These are phyloP conservation scores for Monoraphidium neglectum DNA, from an alignment of 139 green algal species.

Conservation along the genomic window DNA sequence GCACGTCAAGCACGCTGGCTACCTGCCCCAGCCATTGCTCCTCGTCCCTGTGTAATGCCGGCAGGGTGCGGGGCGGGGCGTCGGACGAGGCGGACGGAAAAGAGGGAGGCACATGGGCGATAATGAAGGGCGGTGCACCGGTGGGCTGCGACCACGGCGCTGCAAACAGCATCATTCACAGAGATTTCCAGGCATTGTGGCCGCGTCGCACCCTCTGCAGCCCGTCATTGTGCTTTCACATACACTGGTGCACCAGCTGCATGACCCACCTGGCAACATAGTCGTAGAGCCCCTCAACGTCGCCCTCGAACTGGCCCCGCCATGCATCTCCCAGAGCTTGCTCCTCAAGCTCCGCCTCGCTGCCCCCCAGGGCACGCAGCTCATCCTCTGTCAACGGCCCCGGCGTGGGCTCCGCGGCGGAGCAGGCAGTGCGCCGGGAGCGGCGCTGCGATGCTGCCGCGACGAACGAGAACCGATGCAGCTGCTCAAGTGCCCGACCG, in stretches of 20 bases:
- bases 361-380: neutral
- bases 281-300: slow-evolving; percentile 23
- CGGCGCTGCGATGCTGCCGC: too few species aligned
- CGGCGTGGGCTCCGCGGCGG: too few species aligned
- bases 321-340: slow-evolving; percentile 5
- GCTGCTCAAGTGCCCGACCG: too few species aligned
- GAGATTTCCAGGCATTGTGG: neutral
- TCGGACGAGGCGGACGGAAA: neutral
- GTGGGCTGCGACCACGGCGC: neutral
- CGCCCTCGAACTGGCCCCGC: slow-evolving; percentile 15
- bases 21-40: neutral
- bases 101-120: neutral
- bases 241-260: neutral
- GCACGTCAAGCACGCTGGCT: neutral
- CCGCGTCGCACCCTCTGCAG: neutral
- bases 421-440: too few species aligned
- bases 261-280: slow-evolving; percentile 22
- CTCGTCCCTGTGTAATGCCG: neutral
- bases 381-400: slow-evolving; percentile 32
- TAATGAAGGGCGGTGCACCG: neutral
- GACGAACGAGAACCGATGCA: too few species aligned
- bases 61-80: neutral
- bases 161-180: neutral
- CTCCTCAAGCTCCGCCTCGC: neutral
- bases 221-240: neutral